Percentiles rank a stretch among this genome's conserved stretches.
Conservation (phyloP, 129 eudicot species). For the Helianthus annuus region DNA sequence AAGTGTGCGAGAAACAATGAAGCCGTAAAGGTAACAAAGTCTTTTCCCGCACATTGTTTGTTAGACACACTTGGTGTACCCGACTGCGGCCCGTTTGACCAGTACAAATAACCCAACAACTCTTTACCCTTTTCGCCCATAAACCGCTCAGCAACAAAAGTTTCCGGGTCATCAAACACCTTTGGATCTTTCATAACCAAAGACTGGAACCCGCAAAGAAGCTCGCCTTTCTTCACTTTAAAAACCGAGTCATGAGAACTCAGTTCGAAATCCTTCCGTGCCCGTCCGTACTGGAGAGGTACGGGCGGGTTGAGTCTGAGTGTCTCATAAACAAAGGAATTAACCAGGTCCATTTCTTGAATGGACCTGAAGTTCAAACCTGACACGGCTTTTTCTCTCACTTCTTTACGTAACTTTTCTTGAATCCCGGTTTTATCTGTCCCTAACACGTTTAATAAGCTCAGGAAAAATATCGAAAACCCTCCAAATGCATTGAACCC, state of each 20-base stretch:
- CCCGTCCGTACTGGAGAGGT: slow-evolving; percentile 53
- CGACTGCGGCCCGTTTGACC: slow-evolving; percentile 68
- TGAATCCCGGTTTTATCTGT: slow-evolving; percentile 29
- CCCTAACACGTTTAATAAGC: slow-evolving; percentile 27
- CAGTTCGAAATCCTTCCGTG: slow-evolving; percentile 50
- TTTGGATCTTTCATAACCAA: slow-evolving; percentile 55
- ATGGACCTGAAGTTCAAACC: slow-evolving; percentile 31
- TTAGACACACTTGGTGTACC: slow-evolving; percentile 42
- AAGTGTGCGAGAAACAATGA: slow-evolving; percentile 57
- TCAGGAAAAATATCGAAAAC: slow-evolving; percentile 38
- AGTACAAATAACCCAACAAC: slow-evolving; percentile 52
- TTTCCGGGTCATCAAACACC: slow-evolving; percentile 49
- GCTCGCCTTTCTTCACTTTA: slow-evolving; percentile 58
- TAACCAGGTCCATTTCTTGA: slow-evolving; percentile 47
- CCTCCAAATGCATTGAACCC: slow-evolving; percentile 75
- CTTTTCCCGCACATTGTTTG: slow-evolving; percentile 69
- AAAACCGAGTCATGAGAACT: slow-evolving; percentile 47
- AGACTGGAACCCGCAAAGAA: slow-evolving; percentile 56
- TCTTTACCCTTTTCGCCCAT: slow-evolving; percentile 55
- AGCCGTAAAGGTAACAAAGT: slow-evolving; percentile 51
- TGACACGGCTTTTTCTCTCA: slow-evolving; percentile 32
- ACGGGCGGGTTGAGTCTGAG: slow-evolving; percentile 70
- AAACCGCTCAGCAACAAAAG: slow-evolving; percentile 59
- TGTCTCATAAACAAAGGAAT: slow-evolving; percentile 56
- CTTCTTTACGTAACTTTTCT: slow-evolving; percentile 41